phyloP scores from a whole-genome alignment of 2,329 filamentous ascomycete genomes.

The Anthostomella pinea region DNA sequence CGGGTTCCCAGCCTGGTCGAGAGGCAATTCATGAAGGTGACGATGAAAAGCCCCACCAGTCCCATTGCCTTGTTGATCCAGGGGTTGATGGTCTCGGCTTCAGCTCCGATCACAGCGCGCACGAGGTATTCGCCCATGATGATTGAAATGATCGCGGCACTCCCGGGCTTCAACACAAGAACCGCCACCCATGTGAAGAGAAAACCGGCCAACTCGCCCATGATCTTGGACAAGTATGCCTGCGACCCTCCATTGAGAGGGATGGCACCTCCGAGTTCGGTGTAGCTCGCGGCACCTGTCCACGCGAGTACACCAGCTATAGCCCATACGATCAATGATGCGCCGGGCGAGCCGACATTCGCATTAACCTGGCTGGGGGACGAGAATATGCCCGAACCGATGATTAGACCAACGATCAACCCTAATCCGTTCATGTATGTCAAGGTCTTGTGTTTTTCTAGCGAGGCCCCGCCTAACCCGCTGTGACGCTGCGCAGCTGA shows the following conservation, averaged over 20 bases:
- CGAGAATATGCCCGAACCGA: conserved; percentile 94
- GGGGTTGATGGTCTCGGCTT: conserved; percentile 72
- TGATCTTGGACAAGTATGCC: conserved; percentile 92
- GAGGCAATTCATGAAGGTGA: conserved; percentile 85
- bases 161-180: conserved; percentile 88
- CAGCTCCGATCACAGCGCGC: conserved; percentile 79
- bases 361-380: conserved; percentile 89
- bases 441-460: conserved; percentile 94
- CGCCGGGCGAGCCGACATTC: conserved; percentile 88
- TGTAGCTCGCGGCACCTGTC: conserved; percentile 94
- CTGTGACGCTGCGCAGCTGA: conserved; percentile 48
- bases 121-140: conserved; percentile 99
- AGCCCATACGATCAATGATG: conserved; percentile 85
- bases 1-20: conserved; percentile 86
- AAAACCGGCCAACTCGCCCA: conserved; percentile 89
- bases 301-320: conserved; percentile 90
- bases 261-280: conserved; percentile 92
- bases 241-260: conserved; percentile 93
- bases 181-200: conserved; percentile 96
- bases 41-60: conserved; percentile 67
- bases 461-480: conserved; percentile 67
- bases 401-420: conserved; percentile 87
- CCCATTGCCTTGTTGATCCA: conserved; percentile 93
- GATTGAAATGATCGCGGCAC: conserved; percentile 90
- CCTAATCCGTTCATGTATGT: conserved; percentile 93